Conservation (phyloP, 306 rosid genomes). For the Prunus mongolica region DNA sequence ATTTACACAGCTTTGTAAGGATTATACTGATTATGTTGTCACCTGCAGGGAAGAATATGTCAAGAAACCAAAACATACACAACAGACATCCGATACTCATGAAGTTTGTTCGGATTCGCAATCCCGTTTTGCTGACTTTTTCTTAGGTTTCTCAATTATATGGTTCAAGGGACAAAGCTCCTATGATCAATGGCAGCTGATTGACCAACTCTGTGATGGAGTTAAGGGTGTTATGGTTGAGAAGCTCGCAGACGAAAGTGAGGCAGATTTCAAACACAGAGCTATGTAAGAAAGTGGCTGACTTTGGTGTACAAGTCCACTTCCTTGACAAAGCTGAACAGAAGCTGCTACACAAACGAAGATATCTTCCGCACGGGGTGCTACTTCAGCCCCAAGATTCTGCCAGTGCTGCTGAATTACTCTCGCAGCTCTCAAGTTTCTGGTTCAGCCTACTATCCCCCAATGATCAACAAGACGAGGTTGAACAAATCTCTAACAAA, state of each 20-base stretch:
- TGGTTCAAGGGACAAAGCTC: constrained; percentile 8
- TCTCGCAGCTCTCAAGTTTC: background rate
- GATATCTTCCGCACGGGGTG: background rate
- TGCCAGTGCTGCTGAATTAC: background rate
- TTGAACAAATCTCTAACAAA: background rate
- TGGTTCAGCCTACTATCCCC: background rate
- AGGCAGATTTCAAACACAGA: background rate
- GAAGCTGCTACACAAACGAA: background rate
- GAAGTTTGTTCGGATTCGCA: background rate
- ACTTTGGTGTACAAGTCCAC: background rate
- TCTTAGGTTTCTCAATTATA: background rate
- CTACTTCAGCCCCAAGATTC: background rate
- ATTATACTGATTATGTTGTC: background rate
- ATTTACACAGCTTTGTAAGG: background rate
- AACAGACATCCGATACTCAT: background rate
- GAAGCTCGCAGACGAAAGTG: background rate
- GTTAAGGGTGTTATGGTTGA: background rate
- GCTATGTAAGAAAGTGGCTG: background rate
- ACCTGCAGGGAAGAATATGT: background rate
- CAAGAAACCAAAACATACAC: background rate
- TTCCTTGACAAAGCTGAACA: background rate
- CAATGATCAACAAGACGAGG: background rate
- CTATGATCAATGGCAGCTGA: background rate
- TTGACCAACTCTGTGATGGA: background rate
- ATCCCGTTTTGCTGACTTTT: background rate